phyloP scores from a whole-genome alignment of 202 grass and related monocot species.

The Cymbopogon flexuosus region DNA sequence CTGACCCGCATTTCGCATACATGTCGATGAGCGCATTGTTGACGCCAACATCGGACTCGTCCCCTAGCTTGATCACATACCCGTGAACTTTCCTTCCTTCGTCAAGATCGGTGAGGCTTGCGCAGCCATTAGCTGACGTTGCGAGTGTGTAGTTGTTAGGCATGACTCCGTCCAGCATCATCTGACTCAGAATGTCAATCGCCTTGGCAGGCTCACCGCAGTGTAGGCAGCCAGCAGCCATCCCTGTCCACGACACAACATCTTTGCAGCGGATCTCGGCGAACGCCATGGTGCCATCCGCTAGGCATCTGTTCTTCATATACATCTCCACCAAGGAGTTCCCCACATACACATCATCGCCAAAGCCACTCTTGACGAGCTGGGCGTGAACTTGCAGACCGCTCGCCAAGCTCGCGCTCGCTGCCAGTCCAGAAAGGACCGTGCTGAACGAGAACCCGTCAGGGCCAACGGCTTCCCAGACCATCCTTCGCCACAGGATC shows the following conservation, averaged over 20 bases:
- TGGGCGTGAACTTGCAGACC: slow-evolving; percentile 56
- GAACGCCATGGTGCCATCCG: slow-evolving; percentile 36
- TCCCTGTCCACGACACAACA: slow-evolving; percentile 66
- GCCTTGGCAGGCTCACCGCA: slow-evolving; percentile 34
- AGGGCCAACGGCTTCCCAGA: not conserved
- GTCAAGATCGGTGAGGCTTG: slow-evolving; percentile 17
- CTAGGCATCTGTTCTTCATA: slow-evolving; percentile 41
- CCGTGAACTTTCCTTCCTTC: slow-evolving; percentile 45
- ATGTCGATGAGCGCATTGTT: slow-evolving; percentile 57
- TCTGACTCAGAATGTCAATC: slow-evolving; percentile 29
- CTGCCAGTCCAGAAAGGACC: slow-evolving; percentile 45
- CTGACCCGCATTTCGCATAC: slow-evolving; percentile 49
- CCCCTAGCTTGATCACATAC: slow-evolving; percentile 44
- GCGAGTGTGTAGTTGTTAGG: slow-evolving; percentile 58
- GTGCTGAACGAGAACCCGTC: slow-evolving; percentile 66
- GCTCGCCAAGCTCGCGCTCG: not conserved
- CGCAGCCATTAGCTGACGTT: slow-evolving; percentile 38
- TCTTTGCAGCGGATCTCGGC: slow-evolving; percentile 40
- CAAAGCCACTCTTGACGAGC: slow-evolving; percentile 48
- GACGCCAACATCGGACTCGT: slow-evolving; percentile 28
- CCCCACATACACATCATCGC: slow-evolving; percentile 39
- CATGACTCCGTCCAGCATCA: slow-evolving; percentile 34
- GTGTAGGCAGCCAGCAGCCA: slow-evolving; percentile 45
- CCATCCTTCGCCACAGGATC: slow-evolving; percentile 54
- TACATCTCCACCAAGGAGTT: slow-evolving; percentile 70